Conservation (phyloP, 1,284 basidiomycete species). For the Moniliella sp. region DNA sequence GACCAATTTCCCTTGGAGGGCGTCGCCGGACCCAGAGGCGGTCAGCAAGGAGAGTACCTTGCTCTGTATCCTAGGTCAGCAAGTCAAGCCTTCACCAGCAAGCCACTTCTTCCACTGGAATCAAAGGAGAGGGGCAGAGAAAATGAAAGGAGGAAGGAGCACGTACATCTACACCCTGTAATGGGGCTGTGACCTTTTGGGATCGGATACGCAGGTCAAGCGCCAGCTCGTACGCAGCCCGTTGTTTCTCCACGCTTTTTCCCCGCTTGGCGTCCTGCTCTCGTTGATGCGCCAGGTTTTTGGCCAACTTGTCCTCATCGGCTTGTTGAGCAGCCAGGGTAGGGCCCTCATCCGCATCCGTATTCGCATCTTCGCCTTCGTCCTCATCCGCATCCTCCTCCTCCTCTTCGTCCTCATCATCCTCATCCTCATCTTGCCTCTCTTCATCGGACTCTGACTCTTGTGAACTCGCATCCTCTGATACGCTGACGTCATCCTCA, state of each 20-base stretch:
- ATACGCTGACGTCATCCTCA: too few species aligned
- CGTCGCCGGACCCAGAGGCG: conserved; percentile 1
- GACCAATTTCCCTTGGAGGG: conserved; percentile 1
- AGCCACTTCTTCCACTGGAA: too few species aligned
- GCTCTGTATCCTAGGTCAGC: too few species aligned
- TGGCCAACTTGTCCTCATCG: not conserved
- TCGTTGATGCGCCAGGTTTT: not conserved
- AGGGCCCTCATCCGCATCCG: too few species aligned
- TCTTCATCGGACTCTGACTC: too few species aligned
- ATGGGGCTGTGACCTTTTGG: conserved; percentile 6
- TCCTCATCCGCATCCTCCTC: not conserved
- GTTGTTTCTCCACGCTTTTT: not conserved
- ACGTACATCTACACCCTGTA: conserved; percentile 3
- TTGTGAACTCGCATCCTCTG: too few species aligned
- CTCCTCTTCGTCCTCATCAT: not conserved
- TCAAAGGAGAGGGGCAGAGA: too few species aligned
- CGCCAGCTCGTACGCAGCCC: not conserved
- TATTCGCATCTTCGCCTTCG: too few species aligned
- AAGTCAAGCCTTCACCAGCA: too few species aligned
- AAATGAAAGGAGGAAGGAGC: not conserved
- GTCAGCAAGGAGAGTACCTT: conserved; percentile 4
- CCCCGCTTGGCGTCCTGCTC: not conserved
- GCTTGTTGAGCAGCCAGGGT: not conserved
- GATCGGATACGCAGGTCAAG: conserved; percentile 21
- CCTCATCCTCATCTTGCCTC: not conserved